phyloP scores from a whole-genome alignment of 23 red algal genomes.

The Pyropia yezoensis region DNA sequence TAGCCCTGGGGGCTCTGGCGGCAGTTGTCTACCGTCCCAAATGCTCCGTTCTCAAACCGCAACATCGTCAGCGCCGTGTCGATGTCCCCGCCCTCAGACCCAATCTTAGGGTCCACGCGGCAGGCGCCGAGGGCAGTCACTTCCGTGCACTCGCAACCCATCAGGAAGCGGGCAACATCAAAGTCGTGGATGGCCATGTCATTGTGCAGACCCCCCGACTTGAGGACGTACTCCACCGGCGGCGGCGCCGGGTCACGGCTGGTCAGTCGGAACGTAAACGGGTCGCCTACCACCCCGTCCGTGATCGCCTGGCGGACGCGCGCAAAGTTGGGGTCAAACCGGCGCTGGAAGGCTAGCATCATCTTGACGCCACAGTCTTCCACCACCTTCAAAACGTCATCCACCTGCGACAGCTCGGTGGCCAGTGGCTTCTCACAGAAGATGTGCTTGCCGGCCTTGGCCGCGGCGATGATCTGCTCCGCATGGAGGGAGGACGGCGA shows the following conservation, averaged over 20 bases:
- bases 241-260: conserved; percentile 92
- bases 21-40: conserved; percentile 85
- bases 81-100: conserved; percentile 69
- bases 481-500: conserved; percentile 83
- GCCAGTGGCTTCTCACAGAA: conserved; percentile 97
- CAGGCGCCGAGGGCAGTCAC: conserved; percentile 57
- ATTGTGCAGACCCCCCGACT: conserved; percentile 75
- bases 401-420: conserved; percentile 62
- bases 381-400: conserved; percentile 73
- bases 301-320: conserved; percentile 40
- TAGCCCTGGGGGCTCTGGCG: conserved; percentile 83
- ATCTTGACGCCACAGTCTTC: conserved; percentile 67
- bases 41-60: conserved; percentile 87
- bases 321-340: conserved; percentile 90
- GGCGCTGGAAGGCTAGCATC: conserved; percentile 90
- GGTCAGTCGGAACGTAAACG: conserved; percentile 73
- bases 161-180: conserved; percentile 83
- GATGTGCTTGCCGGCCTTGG: conserved; percentile 82
- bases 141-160: conserved; percentile 74
- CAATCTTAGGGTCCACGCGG: conserved; percentile 58
- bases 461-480: conserved; percentile 85
- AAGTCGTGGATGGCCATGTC: conserved; percentile 99
- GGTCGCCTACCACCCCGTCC: conserved; percentile 70
- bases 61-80: conserved; percentile 79
- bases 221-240: conserved; percentile 85